These are phyloP conservation scores for Aspergillus steynii DNA, from an alignment of 495 filamentous ascomycete species.

Conservation along the genomic window DNA sequence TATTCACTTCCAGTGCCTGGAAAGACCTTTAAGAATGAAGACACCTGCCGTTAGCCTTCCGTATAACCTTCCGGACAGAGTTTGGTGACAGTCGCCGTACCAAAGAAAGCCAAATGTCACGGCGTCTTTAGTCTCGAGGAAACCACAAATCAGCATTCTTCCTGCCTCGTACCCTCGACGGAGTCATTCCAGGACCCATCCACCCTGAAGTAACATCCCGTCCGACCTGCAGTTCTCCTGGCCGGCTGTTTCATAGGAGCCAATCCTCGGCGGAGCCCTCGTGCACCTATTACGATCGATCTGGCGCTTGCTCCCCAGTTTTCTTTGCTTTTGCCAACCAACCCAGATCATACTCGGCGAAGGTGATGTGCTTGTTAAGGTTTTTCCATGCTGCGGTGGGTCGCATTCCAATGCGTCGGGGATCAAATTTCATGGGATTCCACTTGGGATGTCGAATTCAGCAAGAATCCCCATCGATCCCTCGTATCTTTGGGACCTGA, in stretches of 20 bases:
- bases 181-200: not conserved
- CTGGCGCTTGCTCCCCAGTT: not conserved
- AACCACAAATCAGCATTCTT: not conserved
- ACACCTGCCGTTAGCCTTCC: not conserved
- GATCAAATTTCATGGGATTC: not conserved
- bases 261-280: not conserved
- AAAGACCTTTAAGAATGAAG: too few species aligned
- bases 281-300: not conserved
- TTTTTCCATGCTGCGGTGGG: not conserved
- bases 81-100: not conserved
- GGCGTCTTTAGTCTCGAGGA: not conserved
- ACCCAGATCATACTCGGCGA: not conserved
- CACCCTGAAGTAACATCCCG: not conserved
- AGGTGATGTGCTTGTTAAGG: not conserved
- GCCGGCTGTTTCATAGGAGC: not conserved
- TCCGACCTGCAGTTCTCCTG: not conserved
- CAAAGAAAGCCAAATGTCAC: not conserved
- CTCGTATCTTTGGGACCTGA: not conserved
- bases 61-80: not conserved
- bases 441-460: not conserved
- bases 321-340: not conserved
- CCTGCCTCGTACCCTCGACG: too few species aligned
- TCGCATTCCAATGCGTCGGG: not conserved
- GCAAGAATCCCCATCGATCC: not conserved
- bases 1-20: too few species aligned